phyloP scores from a whole-genome alignment of 148 eudicot genomes.

The Camellia lanceoleosa region DNA sequence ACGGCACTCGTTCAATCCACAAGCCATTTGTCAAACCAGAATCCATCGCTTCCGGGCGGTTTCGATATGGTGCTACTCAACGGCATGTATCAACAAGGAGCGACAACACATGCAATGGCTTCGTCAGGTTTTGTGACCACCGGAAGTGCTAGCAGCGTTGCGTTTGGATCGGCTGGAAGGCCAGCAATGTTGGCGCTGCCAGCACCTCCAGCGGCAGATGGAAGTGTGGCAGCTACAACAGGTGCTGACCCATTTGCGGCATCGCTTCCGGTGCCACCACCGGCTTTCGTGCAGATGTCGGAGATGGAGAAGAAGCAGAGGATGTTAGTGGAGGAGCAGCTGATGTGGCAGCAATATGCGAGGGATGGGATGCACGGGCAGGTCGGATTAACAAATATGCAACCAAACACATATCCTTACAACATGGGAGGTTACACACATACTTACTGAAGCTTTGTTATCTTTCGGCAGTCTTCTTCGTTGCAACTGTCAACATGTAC shows the following conservation, averaged over 20 bases:
- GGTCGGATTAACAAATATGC: slow-evolving; percentile 34
- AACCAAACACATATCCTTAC: slow-evolving; percentile 28
- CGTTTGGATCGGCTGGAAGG: slow-evolving; percentile 58
- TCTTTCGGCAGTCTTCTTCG: too few species aligned
- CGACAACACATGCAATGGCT: slow-evolving; percentile 29
- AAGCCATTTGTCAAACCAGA: slow-evolving; percentile 70
- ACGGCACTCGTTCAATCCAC: slow-evolving; percentile 58
- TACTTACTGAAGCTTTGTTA: slow-evolving; percentile 18
- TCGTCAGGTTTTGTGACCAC: slow-evolving; percentile 39
- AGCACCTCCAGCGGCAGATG: slow-evolving; percentile 46
- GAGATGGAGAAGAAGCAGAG: slow-evolving; percentile 81
- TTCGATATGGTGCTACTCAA: slow-evolving; percentile 64
- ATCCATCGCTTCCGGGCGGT: slow-evolving; percentile 56
- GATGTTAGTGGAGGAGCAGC: slow-evolving; percentile 64
- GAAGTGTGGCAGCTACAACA: background rate
- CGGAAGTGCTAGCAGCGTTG: slow-evolving; percentile 88
- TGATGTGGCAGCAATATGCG: slow-evolving; percentile 75
- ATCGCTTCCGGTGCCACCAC: slow-evolving; percentile 61
- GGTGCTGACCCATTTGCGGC: slow-evolving; percentile 66
- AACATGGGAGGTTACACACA: slow-evolving; percentile 36
- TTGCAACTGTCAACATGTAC: too few species aligned
- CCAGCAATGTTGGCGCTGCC: slow-evolving; percentile 67
- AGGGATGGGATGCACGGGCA: slow-evolving; percentile 72
- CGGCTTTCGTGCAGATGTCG: slow-evolving; percentile 79
- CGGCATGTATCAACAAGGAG: slow-evolving; percentile 80